Evolutionary conservation across 306 rosid species (phyloP).

Genomic region (Vigna unguiculata): DNA sequence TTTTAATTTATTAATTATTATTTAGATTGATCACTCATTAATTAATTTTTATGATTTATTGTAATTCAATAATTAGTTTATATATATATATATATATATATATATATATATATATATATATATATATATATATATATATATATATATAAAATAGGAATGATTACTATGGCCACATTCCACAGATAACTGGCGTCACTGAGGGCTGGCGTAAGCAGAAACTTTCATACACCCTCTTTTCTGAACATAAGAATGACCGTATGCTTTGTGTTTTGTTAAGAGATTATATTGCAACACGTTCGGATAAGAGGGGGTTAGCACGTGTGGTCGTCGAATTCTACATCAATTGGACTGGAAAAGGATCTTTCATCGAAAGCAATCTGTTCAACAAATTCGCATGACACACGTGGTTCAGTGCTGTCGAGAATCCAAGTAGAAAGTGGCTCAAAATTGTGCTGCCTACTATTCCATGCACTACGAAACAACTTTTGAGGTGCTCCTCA

Average conservation of each 20-base stretch:
- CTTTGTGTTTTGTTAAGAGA: not conserved
- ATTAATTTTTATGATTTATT: no score
- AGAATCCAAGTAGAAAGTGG: not conserved
- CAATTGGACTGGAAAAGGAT: not conserved
- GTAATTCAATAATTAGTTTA: no score
- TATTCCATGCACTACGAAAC: not conserved
- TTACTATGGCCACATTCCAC: not conserved
- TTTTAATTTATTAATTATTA: no score
- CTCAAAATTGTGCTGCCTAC: not conserved
- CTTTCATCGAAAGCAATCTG: not conserved
- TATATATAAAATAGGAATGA: not conserved
- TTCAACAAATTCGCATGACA: not conserved
- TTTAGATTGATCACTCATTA: no score
- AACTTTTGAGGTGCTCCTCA: not conserved
- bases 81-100: no score
- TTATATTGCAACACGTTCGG: not conserved
- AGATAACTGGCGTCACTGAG: not conserved
- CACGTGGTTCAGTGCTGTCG: conserved; percentile 2
- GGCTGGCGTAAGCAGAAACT: not conserved
- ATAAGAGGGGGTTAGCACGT: not conserved
- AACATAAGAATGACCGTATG: not conserved
- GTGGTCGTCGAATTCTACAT: not conserved
- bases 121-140: no score
- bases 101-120: no score
- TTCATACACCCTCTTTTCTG: not conserved